These are phyloP conservation scores for Picocystis salinarum DNA, from an alignment of 139 green algal genomes.

Conservation along the genomic window DNA sequence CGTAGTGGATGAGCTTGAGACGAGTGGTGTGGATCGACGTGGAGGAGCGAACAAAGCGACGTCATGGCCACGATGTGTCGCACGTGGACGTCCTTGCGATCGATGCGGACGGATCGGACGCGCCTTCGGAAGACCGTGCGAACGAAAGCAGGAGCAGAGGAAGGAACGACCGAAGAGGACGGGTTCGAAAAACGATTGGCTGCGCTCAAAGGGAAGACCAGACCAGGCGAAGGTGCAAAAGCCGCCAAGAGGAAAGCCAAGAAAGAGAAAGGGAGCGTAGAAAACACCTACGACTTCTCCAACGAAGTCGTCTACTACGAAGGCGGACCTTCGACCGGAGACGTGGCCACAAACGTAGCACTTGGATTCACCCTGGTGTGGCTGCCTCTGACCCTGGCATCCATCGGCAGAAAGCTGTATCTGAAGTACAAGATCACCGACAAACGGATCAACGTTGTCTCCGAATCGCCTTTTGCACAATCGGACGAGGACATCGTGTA, in stretches of 20 bases:
- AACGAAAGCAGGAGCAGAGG: too few relatives aligned
- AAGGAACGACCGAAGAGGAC: too few relatives aligned
- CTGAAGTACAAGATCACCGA: constrained; percentile 19
- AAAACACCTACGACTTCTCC: constrained; percentile 5
- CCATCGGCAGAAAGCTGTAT: constrained; percentile 8
- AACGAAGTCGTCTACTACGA: constrained; percentile 12
- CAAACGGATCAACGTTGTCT: constrained; percentile 12
- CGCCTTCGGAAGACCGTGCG: too few relatives aligned
- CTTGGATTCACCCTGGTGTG: constrained; percentile 14
- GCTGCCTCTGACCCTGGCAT: constrained; percentile 13
- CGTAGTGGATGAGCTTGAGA: too few relatives aligned
- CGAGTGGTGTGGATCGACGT: too few relatives aligned
- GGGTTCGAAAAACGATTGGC: too few relatives aligned
- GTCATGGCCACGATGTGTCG: too few relatives aligned
- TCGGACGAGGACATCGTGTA: constrained; percentile 2
- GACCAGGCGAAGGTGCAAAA: too few relatives aligned
- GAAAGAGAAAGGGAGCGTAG: background rate
- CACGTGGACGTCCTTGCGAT: too few relatives aligned
- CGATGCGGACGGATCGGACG: too few relatives aligned
- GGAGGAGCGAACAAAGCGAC: too few relatives aligned
- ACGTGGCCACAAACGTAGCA: constrained; percentile 14
- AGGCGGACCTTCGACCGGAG: constrained; percentile 8
- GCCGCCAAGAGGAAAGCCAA: constrained; percentile 4
- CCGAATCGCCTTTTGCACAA: constrained; percentile 4
- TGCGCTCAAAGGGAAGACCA: too few relatives aligned